Evolutionary conservation across 2,329 filamentous ascomycete genomes (phyloP), one percentile per base, ranked within the genome.

Genomic region (Aspergillus nomiae): DNA sequence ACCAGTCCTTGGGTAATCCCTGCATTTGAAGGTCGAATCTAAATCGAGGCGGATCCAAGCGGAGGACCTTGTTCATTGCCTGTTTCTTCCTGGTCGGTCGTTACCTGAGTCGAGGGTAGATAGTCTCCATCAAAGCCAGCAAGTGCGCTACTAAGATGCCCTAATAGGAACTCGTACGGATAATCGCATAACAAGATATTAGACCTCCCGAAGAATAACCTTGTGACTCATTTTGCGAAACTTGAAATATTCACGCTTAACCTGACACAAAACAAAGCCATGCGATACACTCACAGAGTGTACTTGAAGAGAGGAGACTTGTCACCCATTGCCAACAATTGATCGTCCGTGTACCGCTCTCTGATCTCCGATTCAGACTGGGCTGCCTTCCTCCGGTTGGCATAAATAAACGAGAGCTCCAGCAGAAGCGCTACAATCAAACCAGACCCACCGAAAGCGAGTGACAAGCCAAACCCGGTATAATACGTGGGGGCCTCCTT

Each of bases 291-390:
- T 36, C 14, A 71, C 34, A 70, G 53, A 2, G 67, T 76, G 63
- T 81, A 81, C 65, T 74, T 78, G 61, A 77, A 81, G 38, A 80
- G 74, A 0, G 79, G 79, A 51, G 76, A 79, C 66, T 72, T 76
- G 56, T 81, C 79, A 7, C 79, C 80, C 71, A 81, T 63, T 14
- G 77, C 73, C 61, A 80, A 64, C 68, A 81, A 46, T 61, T 81
- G 71, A 12, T 79, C 71, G 34, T 80, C 77, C 0, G 68, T 73
- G 61, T 80, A 81, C 62, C 65, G 72, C n/a, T 72, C 74, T 19
- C 65, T 59, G 19, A 75, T 66, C 41, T 78, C 74, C 8, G 68
- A 73, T 50, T 74, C 77, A 21, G 74, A 65, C 59, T 63, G 73
- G 7, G 62, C 62, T 28, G 59, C 66, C 6, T 65, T 67, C 30